Percentiles rank a stretch among this genome's conserved stretches.
phyloP scores from a whole-genome alignment of 2,329 filamentous ascomycete species.

The Pseudogymnoascus sp. region DNA sequence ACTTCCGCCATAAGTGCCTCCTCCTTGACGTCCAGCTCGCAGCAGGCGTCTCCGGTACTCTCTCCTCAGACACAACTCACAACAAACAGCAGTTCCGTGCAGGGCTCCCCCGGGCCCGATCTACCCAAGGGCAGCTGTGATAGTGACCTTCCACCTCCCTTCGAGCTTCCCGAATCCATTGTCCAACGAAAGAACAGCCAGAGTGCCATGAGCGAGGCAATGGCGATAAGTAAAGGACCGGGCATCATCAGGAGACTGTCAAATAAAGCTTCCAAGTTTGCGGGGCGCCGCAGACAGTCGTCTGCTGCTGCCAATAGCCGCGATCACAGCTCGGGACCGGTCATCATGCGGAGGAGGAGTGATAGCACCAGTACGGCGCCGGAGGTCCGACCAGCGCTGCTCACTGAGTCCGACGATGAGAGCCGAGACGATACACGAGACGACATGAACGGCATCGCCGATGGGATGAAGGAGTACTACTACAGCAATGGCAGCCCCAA shows the following conservation, averaged over 20 bases:
- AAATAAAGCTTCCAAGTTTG: slow-evolving; percentile 63
- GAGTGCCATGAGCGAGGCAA: slow-evolving; percentile 55
- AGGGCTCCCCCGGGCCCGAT: slow-evolving; percentile 42
- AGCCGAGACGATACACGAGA: slow-evolving; percentile 41
- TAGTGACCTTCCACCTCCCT: slow-evolving; percentile 44
- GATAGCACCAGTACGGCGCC: slow-evolving; percentile 73
- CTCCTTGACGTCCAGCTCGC: slow-evolving; percentile 44
- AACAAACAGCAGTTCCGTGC: slow-evolving; percentile 54
- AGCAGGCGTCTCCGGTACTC: slow-evolving; percentile 48
- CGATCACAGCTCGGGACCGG: slow-evolving; percentile 82
- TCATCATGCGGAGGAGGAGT: slow-evolving; percentile 77
- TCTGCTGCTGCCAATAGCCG: slow-evolving; percentile 68
- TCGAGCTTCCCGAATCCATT: slow-evolving; percentile 65
- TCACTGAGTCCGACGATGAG: slow-evolving; percentile 51
- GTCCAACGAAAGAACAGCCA: slow-evolving; percentile 50
- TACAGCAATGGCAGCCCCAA: slow-evolving; percentile 38
- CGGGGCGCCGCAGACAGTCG: slow-evolving; percentile 63
- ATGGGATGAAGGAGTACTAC: slow-evolving; percentile 41
- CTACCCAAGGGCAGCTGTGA: slow-evolving; percentile 43
- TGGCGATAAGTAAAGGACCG: slow-evolving; percentile 49
- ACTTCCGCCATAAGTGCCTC: slow-evolving; percentile 48
- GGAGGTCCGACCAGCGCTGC: slow-evolving; percentile 32
- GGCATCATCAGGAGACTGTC: slow-evolving; percentile 78
- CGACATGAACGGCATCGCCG: slow-evolving; percentile 37
- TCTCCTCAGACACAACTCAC: slow-evolving; percentile 43